Base-by-base conservation (phyloP, 495 filamentous ascomycete genomes). In the Aspergillus coremiiformis region DNA sequence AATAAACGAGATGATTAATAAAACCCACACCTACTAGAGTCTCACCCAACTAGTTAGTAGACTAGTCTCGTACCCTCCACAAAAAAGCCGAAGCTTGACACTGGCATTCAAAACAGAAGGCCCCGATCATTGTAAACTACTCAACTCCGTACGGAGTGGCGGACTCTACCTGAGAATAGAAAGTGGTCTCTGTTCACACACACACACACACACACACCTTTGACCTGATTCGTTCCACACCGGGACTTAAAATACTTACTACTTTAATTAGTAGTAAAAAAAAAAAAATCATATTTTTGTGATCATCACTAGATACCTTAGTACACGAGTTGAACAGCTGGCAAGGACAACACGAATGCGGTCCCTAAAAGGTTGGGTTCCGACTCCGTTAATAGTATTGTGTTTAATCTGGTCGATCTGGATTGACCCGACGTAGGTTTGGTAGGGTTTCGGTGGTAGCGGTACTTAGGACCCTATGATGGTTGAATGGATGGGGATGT, bases 301-400 rank as follows among this genome's bases (percentile, higher is more conserved):
- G 49, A 57, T 49, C 49, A 49, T 52, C 54, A n/a, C n/a, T n/a
- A n/a, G n/a, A n/a, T n/a, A n/a, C n/a, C n/a, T n/a, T n/a, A 52
- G n/a, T 17, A 43, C 20, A 45, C 52, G 49, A 49, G 52, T n/a
- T 55, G 52, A 55, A 55, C 53, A 55, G 39, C 47, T 55, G 53
- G 53, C 53, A 51, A 44, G 50, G 45, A 49, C 52, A 54, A 53
- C 51, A 35, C 44, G 17, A 47, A 47, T 23, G 4, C 15, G 19
- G 37, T 41, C 11, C 21, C 37, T 17, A 15, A 41, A 41, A 41
- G 37, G 37, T 41, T 41, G 37, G 37, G 19, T 41, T 15, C 15
- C 17, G 12, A 14, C 2, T 35, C 32, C 5, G 32, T 35, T 15
- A 4, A 35, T n/a, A n/a, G n/a, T n/a, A n/a, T n/a, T n/a, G n/a